phyloP scores from a whole-genome alignment of 2,329 filamentous ascomycete genomes.

The Beauveria medogensis region DNA sequence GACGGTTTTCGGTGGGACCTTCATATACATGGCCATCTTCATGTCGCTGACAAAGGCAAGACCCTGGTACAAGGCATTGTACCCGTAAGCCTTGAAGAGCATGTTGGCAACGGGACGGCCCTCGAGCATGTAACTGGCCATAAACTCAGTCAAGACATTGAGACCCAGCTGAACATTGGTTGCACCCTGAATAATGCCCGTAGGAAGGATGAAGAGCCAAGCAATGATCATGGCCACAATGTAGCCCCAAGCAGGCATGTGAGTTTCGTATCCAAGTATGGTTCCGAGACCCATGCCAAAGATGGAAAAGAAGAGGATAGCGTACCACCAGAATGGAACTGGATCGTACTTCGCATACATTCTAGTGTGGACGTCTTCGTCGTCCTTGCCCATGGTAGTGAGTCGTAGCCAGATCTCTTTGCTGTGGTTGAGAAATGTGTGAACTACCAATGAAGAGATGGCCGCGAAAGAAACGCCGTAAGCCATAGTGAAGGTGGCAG shows the following conservation, averaged over 20 bases:
- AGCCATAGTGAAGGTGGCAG: conserved; percentile 37
- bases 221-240: conserved; percentile 18
- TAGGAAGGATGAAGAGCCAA: conserved; percentile 16
- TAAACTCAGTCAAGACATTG: conserved; percentile 29
- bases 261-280: conserved; percentile 17
- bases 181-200: conserved; percentile 21
- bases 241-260: conserved; percentile 19
- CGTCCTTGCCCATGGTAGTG: conserved; percentile 36
- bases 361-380: conserved; percentile 28
- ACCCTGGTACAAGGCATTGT: conserved; percentile 26
- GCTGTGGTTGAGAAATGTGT: conserved; percentile 29
- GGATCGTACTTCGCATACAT: conserved; percentile 26
- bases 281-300: conserved; percentile 24
- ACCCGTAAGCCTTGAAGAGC: conserved; percentile 17
- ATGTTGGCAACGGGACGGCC: conserved; percentile 17
- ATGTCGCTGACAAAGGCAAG: conserved; percentile 38
- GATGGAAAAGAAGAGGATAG: conserved; percentile 20
- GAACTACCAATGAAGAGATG: conserved; percentile 35
- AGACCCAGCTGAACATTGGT: conserved; percentile 24
- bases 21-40: conserved; percentile 42
- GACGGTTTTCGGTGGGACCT: conserved; percentile 36
- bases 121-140: conserved; percentile 16
- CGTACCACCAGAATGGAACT: conserved; percentile 33
- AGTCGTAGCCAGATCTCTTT: conserved; percentile 37
- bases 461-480: conserved; percentile 36